Evolutionary conservation across 1,284 basidiomycete genomes (phyloP).

Genomic region (Trichosporon sp.): DNA sequence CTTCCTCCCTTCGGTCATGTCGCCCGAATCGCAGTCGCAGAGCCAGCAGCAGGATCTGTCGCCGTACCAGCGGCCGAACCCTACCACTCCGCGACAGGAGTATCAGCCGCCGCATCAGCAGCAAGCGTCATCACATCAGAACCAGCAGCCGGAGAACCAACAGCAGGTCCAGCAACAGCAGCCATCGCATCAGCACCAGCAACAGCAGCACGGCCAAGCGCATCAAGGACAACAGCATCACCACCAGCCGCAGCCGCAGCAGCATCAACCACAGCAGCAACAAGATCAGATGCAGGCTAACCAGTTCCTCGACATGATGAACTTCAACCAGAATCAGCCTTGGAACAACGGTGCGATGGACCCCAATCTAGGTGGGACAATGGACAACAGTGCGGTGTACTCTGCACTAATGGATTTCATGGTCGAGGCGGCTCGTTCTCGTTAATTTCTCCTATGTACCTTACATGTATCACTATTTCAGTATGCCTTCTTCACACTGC

Average conservation of each 20-base stretch:
- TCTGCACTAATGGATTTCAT: slow-evolving; percentile 28
- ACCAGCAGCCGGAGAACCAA: not conserved
- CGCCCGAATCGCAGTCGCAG: not conserved
- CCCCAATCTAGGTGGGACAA: not conserved
- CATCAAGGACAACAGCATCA: not conserved
- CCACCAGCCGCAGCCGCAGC: not conserved
- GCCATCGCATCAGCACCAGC: not conserved
- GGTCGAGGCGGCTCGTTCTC: slow-evolving; percentile 21
- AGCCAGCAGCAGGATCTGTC: not conserved
- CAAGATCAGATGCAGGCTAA: not conserved
- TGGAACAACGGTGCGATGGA: not conserved
- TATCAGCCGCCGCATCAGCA: not conserved
- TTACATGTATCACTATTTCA: no score
- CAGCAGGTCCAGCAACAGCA: not conserved
- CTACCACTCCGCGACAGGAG: not conserved
- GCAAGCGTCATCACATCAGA: no score
- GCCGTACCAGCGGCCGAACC: not conserved
- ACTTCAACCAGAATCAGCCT: not conserved
- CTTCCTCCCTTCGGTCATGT: not conserved
- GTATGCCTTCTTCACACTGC: no score
- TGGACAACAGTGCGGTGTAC: slow-evolving; percentile 17
- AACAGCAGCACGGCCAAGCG: not conserved
- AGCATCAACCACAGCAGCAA: not conserved
- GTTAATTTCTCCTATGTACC: no score
- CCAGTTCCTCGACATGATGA: not conserved